Conservation (phyloP, 2,329 filamentous ascomycete genomes). For the Grosmannia serpens region DNA sequence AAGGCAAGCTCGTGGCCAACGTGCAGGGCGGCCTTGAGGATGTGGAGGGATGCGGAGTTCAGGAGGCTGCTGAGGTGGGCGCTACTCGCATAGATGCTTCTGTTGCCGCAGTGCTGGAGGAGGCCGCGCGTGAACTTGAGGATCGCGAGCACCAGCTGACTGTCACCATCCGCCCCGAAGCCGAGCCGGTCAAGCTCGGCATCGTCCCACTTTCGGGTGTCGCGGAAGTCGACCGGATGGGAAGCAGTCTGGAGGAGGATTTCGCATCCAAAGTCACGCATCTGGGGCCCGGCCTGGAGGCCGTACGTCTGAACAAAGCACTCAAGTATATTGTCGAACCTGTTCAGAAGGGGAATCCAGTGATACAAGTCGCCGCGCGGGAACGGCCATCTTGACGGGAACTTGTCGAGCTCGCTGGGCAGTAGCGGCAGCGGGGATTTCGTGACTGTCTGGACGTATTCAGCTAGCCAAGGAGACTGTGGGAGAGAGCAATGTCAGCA, state of each 20-base stretch:
- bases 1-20: constrained; percentile 80
- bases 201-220: constrained; percentile 33
- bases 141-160: constrained; percentile 65
- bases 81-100: constrained; percentile 93
- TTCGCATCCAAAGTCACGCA: constrained; percentile 57
- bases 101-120: constrained; percentile 89
- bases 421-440: constrained; percentile 63
- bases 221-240: constrained; percentile 34
- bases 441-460: constrained; percentile 64
- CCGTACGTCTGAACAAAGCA: constrained; percentile 71
- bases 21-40: constrained; percentile 68
- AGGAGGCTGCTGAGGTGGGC: constrained; percentile 78
- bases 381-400: constrained; percentile 88
- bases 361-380: constrained; percentile 93
- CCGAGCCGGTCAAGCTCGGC: constrained; percentile 45
- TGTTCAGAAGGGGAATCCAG: constrained; percentile 90
- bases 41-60: constrained; percentile 69
- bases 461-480: constrained; percentile 77
- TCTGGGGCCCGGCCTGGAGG: constrained; percentile 70
- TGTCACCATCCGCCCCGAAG: constrained; percentile 65
- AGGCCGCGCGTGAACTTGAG: constrained; percentile 79
- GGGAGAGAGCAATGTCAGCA: constrained; percentile 11
- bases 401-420: constrained; percentile 62
- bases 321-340: constrained; percentile 83
- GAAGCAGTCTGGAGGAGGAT: constrained; percentile 49